Conservation (phyloP, 306 rosid genomes). For the Quercus robur region DNA sequence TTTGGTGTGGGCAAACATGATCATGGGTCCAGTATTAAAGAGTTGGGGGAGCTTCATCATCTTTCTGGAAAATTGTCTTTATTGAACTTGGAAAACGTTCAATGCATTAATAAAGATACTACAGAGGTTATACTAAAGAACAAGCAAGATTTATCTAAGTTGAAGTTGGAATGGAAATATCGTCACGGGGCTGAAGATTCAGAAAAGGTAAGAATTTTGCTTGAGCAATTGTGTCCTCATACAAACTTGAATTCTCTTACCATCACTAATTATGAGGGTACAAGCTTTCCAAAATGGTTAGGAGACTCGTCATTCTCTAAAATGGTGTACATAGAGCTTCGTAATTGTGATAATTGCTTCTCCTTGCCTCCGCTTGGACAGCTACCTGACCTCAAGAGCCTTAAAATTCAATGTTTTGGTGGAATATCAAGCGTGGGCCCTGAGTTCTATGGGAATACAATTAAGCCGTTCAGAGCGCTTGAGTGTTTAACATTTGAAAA, state of each 20-base stretch:
- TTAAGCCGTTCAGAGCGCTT: conserved; percentile 21
- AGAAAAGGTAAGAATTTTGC: conserved; percentile 9
- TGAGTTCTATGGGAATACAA: conserved; percentile 25
- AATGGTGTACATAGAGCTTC: conserved; percentile 17
- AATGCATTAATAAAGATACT: not conserved
- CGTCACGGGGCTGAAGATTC: conserved; percentile 23
- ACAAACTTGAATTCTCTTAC: conserved; percentile 29
- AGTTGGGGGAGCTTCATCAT: conserved; percentile 19
- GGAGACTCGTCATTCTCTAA: conserved; percentile 28
- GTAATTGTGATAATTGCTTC: conserved; percentile 30
- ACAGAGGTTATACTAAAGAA: conserved; percentile 33
- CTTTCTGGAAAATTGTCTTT: conserved; percentile 29
- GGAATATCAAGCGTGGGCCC: conserved; percentile 13
- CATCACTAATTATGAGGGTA: conserved; percentile 30
- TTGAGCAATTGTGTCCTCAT: conserved; percentile 23
- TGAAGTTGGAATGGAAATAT: conserved; percentile 28
- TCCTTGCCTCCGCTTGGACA: conserved; percentile 40
- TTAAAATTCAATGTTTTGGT: conserved; percentile 14
- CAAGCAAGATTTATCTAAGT: conserved; percentile 25
- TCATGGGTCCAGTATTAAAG: conserved; percentile 26
- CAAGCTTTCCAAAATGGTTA: conserved; percentile 37
- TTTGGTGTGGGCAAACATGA: conserved; percentile 15
- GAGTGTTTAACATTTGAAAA: conserved; percentile 19
- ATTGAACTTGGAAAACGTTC: conserved; percentile 15
- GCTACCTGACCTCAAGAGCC: conserved; percentile 31